Conservation (phyloP, 768 basidiomycete species). For the Chalciporus chontae region DNA sequence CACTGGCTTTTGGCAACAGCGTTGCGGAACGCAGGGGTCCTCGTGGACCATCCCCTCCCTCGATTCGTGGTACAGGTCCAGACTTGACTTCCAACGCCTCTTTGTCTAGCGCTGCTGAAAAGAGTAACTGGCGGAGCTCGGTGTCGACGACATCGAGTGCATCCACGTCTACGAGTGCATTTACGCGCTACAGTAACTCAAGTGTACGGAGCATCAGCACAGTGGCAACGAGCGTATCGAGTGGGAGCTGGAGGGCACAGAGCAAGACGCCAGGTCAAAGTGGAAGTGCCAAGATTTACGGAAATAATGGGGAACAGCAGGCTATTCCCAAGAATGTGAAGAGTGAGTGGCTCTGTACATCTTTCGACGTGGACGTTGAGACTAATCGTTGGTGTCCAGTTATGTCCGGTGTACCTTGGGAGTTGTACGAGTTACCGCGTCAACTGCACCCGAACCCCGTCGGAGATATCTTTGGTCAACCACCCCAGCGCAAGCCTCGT, state of each 20-base stretch:
- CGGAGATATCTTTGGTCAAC: slow-evolving; percentile 56
- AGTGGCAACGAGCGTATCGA: slow-evolving; percentile 75
- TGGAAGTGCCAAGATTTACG: slow-evolving; percentile 12
- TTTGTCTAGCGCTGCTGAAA: slow-evolving; percentile 42
- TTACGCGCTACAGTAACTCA: slow-evolving; percentile 72
- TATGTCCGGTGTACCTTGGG: slow-evolving; percentile 77
- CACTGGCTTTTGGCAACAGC: slow-evolving; percentile 12
- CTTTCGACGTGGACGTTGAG: neutral
- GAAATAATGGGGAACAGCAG: slow-evolving; percentile 23
- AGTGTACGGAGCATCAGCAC: slow-evolving; percentile 74
- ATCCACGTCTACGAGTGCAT: slow-evolving; percentile 64
- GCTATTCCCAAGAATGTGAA: slow-evolving; percentile 71
- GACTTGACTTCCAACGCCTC: slow-evolving; percentile 54
- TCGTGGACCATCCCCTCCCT: slow-evolving; percentile 59
- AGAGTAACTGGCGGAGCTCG: slow-evolving; percentile 72
- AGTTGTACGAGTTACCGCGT: slow-evolving; percentile 64
- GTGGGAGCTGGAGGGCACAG: slow-evolving; percentile 67
- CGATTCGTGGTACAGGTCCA: slow-evolving; percentile 50
- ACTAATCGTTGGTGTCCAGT: slow-evolving; percentile 38
- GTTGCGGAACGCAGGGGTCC: slow-evolving; percentile 33
- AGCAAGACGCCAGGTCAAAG: slow-evolving; percentile 15
- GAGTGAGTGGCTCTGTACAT: slow-evolving; percentile 48
- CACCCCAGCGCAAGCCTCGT: slow-evolving; percentile 60
- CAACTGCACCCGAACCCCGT: slow-evolving; percentile 58
- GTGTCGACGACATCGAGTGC: slow-evolving; percentile 68